Base-by-base conservation (phyloP, 805 yeast species). In the Candida krabiensis region DNA sequence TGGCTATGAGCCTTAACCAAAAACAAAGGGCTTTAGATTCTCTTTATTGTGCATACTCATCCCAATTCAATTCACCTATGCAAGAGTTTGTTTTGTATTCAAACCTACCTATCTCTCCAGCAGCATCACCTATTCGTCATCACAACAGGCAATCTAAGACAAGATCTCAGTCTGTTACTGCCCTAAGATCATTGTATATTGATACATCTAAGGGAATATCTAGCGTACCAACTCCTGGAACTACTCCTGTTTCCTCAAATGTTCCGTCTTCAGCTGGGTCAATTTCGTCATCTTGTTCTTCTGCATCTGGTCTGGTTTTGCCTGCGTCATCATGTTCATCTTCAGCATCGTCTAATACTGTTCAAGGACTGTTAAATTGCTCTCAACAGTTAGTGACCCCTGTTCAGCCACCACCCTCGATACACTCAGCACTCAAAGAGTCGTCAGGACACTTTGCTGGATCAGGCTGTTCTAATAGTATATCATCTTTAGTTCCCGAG, bases 211-310 rank as follows among this genome's bases (percentile, higher is more conserved):
- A 44, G 18, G 30, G 35, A n/a, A 22, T 38, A 16, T 15, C 39
- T 27, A 28, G 38, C 19, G 42, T 56, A 11, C 53, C 59, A 17
- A 60, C 66, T 14, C 66, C 66, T 5, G 63, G 64, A 29, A 53
- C 61, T 16, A 61, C 66, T 27, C 52, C 52, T 22, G 37, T 38
- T 21, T 34, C 42, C 14, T 23, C 43, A 4, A 35, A 38, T 15
- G 29, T 26, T 21, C 19, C 41, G 3, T 35, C 38, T 8, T 19
- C 34, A 12, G 33, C 40, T 8, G 28, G 37, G 8, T 18, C 23
- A 9, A 34, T 30, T 9, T 21, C 31, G 3, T 26, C 40, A 17
- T 31, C 33, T 9, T 30, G 38, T 18, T 35, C 29, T 19, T 19
- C 36, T 14, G 6, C 37, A 9, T 28, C 40, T 11, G 27, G 32